Evolutionary conservation across 108 stramenopile species (phyloP), one percentile per base, ranked within the genome.

Genomic region (Conticribra guillardii): DNA sequence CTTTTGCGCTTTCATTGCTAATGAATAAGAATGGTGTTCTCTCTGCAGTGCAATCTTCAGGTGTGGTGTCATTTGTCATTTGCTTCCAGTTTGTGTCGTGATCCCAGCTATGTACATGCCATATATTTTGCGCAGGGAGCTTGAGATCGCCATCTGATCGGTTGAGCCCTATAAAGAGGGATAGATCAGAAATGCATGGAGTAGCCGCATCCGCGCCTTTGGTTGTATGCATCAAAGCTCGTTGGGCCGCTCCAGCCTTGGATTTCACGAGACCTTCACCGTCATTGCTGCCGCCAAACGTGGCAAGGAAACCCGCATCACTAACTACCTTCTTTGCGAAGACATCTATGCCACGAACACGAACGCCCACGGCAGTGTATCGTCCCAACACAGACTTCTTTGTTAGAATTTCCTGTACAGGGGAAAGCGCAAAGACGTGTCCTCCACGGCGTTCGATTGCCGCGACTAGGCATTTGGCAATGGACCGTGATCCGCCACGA

Each of bases 11-110:
- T 23, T 81, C 81, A 33, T 79, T 82, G 30, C 67, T 81, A 48
- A 84, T 62, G 51, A 81, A 84, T 1, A 81, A 57, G 52, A 84
- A 82, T 21, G 84, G 80, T 4, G 81, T 69, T 54, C 76, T 33
- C 28, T 62, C 70, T 17, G 83, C 76, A 29, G 63, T 68, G 24
- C 49, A 60, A 17, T 50, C 53, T 21, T 23, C 21, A 31, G 49
- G 46, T 2, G 59, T 33, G 29, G 59, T 23, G 29, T 45, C 24
- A 0, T 50, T 50, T 3, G 74, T 34, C 18, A 75, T 69, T 5
- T 63, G 30, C 23, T 76, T 28, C 19, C 65, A 84, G 16, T 58
- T 71, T 21, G 67, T 55, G 16, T 76, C 74, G 37, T 76, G 74
- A 44, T 76, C 49, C 64, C 66, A 62, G 56, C 60, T 54, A 44